Base-by-base conservation (phyloP, 371 early-diverging fungal genomes). In the Smittium culicis region DNA sequence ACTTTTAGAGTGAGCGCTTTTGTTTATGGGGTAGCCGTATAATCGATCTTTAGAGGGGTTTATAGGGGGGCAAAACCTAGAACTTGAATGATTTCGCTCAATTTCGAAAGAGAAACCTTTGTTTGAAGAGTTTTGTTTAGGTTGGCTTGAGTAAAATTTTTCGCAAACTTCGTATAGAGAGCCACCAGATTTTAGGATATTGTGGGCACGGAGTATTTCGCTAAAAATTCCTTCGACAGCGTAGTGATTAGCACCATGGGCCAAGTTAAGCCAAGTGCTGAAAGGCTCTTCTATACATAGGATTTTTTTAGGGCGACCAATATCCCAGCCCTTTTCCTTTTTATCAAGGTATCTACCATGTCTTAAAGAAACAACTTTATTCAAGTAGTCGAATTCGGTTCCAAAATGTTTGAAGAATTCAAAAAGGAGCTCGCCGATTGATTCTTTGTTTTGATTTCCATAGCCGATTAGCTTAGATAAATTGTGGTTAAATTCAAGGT, bases 211-310 rank as follows among this genome's bases (percentile, higher is more conserved):
- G 61, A 82, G 77, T 71, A 92, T 88, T 73, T 95, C 95, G 20
- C 75, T 68, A 54, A 82, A 74, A 60, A 95, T 70, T 0, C 93
- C 93, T 34, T 79, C 78, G 0, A 92, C 86, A 17, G 88, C 84
- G 0, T 81, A 76, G 34, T 75, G 80, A 74, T 93, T 92, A 0
- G 92, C 92, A 20, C 90, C 88, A 69, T 95, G 93, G 0, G 91
- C 93, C 1, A 95, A 78, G 68, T 95, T 95, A 54, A 93, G 80
- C 54, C 82, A 76, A 0, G 85, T 82, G 68, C 87, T 85, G 70
- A 95, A 90, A 0, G 93, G 93, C 71, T 93, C 93, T 71, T 95
- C 94, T n/a, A 93, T 83, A 72, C 93, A 90, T 25, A 93, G 76
- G 54, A 86, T 78, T 64, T 82, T 61, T 81, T 83, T 68, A 71